Base-by-base conservation (phyloP, 768 basidiomycete species). In the Ramaria sp. region DNA sequence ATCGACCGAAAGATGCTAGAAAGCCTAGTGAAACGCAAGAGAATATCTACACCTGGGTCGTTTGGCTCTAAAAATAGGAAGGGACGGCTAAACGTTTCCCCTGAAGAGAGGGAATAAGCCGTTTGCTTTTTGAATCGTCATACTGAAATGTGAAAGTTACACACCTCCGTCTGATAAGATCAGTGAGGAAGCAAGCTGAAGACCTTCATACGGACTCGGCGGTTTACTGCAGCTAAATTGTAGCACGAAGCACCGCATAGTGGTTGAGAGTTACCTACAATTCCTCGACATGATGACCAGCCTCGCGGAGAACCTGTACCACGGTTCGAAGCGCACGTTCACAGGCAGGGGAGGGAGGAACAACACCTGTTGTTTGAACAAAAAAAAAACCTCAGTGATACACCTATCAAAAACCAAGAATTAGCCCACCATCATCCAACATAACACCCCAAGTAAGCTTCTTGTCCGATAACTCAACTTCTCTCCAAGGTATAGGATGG, bases 391-490 rank as follows among this genome's bases (percentile, higher is more conserved):
- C 16, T 5, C 47, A 49, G 8, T 48, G 25, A 37, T 39, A 27
- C 18, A 9, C 36, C n/a, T 13, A 51, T 22, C 37, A 10, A 18
- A 48, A 25, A 34, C 22, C n/a, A 45, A 22, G 52, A 34, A 34
- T 9, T 48, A 25, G 18, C 18, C 52, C 57, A 79, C 82, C 78
- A 61, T 85, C 83, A 42, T 80, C 75, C 77, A 79, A 78, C 56
- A 83, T 65, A 36, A 83, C 69, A 24, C 81, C 81, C 77, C 78
- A 85, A 59, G 80, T 79, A 32, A 83, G 65, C 59, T 77, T 76
- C 69, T 76, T 64, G 69, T 72, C 52, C 67, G 75, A 57, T 63
- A 77, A 41, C n/a, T 66, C 59, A 73, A 71, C 65, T 10, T 65
- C 61, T 52, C 63, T 62, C 64, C 64, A 71, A 0, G 74, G 71